These are phyloP conservation scores for Coffea eugenioides DNA, from an alignment of 257 asterid genomes.

Conservation along the genomic window DNA sequence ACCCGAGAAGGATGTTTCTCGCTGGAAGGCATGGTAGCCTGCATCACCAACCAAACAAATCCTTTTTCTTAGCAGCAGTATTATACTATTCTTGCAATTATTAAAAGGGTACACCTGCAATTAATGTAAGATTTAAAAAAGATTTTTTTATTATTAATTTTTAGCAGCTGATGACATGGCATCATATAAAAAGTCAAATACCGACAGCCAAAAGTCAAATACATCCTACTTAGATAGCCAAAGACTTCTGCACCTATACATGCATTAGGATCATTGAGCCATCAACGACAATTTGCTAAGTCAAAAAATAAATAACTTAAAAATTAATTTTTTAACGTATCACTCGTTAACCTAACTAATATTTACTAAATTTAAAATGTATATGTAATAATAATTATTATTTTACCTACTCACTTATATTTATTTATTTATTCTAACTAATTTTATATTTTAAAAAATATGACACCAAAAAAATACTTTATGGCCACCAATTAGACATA, in stretches of 20 bases:
- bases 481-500: too few relatives aligned
- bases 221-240: background rate
- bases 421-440: too few relatives aligned
- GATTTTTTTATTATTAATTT: background rate
- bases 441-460: too few relatives aligned
- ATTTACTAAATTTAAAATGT: too few relatives aligned
- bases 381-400: too few relatives aligned
- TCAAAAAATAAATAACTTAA: background rate
- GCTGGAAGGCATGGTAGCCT: constrained; percentile 95
- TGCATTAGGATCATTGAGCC: background rate
- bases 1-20: constrained; percentile 89
- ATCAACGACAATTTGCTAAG: background rate
- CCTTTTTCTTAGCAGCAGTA: too few relatives aligned
- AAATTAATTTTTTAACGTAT: too few relatives aligned
- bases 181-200: background rate
- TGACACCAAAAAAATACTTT: too few relatives aligned
- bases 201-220: background rate
- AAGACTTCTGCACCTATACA: background rate
- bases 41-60: background rate
- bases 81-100: too few relatives aligned
- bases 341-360: too few relatives aligned
- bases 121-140: background rate
- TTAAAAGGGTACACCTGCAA: too few relatives aligned
- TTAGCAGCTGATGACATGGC: background rate
- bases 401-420: too few relatives aligned